Conservation (phyloP, 257 asterid species). For the Leonotis leonurus region DNA sequence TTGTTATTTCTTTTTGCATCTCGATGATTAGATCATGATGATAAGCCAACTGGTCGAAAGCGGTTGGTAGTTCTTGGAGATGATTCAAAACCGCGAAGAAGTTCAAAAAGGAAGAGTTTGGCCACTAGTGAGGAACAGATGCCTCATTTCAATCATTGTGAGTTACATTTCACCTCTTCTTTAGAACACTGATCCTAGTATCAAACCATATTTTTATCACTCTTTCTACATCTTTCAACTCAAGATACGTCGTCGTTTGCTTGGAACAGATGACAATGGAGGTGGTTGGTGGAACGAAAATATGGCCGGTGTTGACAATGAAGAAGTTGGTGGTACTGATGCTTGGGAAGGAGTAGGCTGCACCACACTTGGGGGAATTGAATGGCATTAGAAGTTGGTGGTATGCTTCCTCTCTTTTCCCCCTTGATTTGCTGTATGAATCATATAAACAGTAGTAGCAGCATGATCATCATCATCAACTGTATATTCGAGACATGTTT, state of each 20-base stretch:
- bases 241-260: neutral
- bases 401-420: neutral
- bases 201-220: neutral
- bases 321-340: slow-evolving; percentile 69
- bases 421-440: neutral
- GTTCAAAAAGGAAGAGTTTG: slow-evolving; percentile 25
- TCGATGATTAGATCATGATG: slow-evolving; percentile 25
- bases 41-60: slow-evolving; percentile 31
- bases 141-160: slow-evolving; percentile 67
- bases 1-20: neutral
- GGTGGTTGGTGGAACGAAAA: slow-evolving; percentile 82
- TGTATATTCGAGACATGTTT: neutral
- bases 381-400: slow-evolving; percentile 42
- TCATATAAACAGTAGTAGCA: neutral
- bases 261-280: slow-evolving; percentile 67
- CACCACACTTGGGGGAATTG: slow-evolving; percentile 71
- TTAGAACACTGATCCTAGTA: neutral
- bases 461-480: too few relatives aligned
- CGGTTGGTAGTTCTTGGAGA: slow-evolving; percentile 69
- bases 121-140: slow-evolving; percentile 26
- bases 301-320: slow-evolving; percentile 87
- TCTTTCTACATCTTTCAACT: neutral
- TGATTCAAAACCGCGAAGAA: slow-evolving; percentile 32
- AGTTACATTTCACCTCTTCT: slow-evolving; percentile 5
- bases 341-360: slow-evolving; percentile 81